Evolutionary conservation across 148 eudicot genomes (phyloP).

Genomic region (Rhododendron ovatum): DNA sequence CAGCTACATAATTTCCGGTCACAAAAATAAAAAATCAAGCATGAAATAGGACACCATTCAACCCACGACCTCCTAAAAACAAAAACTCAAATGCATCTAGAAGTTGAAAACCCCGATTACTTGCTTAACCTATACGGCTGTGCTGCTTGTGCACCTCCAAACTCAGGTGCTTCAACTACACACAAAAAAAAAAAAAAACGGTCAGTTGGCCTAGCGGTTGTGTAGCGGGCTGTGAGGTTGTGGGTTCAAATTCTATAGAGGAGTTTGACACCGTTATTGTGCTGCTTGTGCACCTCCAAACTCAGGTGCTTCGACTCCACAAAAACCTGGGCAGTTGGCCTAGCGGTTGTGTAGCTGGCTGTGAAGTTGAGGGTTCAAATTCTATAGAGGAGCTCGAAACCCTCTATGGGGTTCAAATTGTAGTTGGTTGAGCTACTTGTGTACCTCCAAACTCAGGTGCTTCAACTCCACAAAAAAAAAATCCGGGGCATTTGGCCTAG

Average conservation of each 20-base stretch:
- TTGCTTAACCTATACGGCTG: background rate
- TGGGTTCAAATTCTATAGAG: background rate
- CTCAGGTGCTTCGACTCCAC: too few species aligned
- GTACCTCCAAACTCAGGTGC: too few species aligned
- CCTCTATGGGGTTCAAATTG: too few species aligned
- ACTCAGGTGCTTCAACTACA: background rate
- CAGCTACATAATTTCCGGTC: background rate
- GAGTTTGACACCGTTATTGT: background rate
- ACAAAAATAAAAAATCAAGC: background rate
- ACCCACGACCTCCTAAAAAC: background rate
- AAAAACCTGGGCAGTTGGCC: too few species aligned
- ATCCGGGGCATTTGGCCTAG: background rate
- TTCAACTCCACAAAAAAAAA: too few species aligned
- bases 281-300: too few species aligned
- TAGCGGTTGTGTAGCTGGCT: too few species aligned
- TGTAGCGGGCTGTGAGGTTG: background rate
- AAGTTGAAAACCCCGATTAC: background rate
- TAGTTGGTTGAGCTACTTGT: too few species aligned
- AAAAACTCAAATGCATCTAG: background rate
- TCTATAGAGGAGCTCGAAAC: too few species aligned
- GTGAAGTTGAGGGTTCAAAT: too few species aligned
- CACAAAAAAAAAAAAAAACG: background rate
- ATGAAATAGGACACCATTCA: background rate
- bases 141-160: background rate
- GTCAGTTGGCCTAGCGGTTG: background rate